Base-by-base conservation (phyloP, 805 yeast genomes). In the Metschnikowia borealis region DNA sequence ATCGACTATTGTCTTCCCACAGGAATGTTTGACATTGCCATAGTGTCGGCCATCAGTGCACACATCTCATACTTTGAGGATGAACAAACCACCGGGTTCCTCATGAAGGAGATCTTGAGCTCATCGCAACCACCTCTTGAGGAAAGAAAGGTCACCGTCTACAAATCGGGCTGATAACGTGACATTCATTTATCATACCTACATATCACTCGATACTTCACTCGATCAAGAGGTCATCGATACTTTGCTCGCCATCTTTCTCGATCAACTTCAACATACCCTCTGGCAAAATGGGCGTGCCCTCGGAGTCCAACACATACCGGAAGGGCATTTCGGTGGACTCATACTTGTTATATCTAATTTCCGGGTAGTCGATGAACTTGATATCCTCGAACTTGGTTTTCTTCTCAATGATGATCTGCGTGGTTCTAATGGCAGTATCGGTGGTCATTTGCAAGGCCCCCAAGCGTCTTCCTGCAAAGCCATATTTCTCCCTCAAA, bases 251-350 rank as follows among this genome's bases (percentile, higher is more conserved):
- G 2, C 95, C 83, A 62, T 92, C 99, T 56, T 80, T 80, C 63
- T 85, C 84, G 61, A 92, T 92, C 64, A 92, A 77, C 32, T 84
- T 84, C 50, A 89, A 71, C 98, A 92, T 92, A 0, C 98, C 98
- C 49, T 80, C 79, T 0, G 99, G 99, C 62, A 92, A 74, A 10
- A 94, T 87, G 1, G 99, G 98, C 53, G 80, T 77, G 3, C 81
- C 82, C 1, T 77, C 58, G 0, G 62, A 65, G 58, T 87, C 87
- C 51, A 84, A 69, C 15, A 92, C 85, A 61, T 92, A 92, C 63
- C 99, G 78, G 72, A 92, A 92, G 2, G 99, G 99, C 99, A 92
- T 92, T 64, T 92, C 97, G 0, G 97, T 90, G 3, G 96, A 87
- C 68, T 94, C 99, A 62, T 87, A 82, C 65, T 85, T 85, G 68